Percentiles rank a stretch among this genome's conserved stretches.
Conservation (phyloP, 805 yeast genomes). For the Kuraishia ogatae region DNA sequence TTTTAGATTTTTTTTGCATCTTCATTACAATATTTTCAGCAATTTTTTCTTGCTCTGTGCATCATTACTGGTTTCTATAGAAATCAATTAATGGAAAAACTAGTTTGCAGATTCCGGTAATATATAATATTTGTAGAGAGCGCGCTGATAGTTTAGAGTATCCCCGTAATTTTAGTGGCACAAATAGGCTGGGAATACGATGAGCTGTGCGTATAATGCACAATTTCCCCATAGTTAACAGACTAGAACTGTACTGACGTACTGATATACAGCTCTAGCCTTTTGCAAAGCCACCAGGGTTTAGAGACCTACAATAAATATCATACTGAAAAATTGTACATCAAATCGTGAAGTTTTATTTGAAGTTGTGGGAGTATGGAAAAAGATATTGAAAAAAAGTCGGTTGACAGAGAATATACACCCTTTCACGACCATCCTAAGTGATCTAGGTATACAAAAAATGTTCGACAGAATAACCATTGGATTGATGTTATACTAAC, state of each 20-base stretch:
- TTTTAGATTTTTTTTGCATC: conserved; percentile 2
- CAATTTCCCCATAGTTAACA: neutral
- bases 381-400: neutral
- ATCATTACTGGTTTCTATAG: too few species aligned
- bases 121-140: neutral
- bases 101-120: too few species aligned
- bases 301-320: too few species aligned
- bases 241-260: too few species aligned
- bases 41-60: too few species aligned
- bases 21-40: neutral
- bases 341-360: neutral
- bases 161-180: neutral
- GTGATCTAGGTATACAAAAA: neutral
- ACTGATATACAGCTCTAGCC: too few species aligned
- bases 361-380: neutral
- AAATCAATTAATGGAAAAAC: too few species aligned
- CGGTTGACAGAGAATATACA: neutral
- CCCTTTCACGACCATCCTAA: neutral
- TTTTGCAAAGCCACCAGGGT: too few species aligned
- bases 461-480: neutral
- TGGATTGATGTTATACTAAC: neutral
- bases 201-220: neutral
- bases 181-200: neutral
- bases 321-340: neutral
- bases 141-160: neutral